These are phyloP conservation scores for Cornus controversa DNA, from an alignment of 148 eudicot genomes.

Conservation along the genomic window DNA sequence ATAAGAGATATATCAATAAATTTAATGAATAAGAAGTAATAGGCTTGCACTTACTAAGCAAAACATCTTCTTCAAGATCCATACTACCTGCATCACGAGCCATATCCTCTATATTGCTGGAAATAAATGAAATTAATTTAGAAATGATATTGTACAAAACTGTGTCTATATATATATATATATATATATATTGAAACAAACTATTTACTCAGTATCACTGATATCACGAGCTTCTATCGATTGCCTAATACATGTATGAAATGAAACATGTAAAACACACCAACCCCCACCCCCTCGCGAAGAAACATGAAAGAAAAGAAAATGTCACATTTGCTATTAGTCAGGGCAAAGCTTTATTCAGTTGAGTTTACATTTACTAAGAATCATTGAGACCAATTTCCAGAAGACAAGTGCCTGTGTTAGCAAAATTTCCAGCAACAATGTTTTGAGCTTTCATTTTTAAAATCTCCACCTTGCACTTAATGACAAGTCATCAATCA, in stretches of 20 bases:
- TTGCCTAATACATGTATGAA: not conserved
- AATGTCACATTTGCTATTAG: too few relatives aligned
- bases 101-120: constrained; percentile 95
- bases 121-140: constrained; percentile 22
- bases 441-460: not conserved
- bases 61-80: constrained; percentile 71
- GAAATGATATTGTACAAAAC: not conserved
- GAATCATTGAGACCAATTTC: too few relatives aligned
- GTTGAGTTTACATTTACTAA: too few relatives aligned
- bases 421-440: not conserved
- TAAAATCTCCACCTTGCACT: not conserved
- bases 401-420: not conserved
- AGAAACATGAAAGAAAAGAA: too few relatives aligned
- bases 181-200: not conserved
- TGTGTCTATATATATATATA: too few relatives aligned
- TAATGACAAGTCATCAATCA: too few relatives aligned
- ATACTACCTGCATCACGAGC: constrained; percentile 91
- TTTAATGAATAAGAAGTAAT: not conserved
- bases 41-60: constrained; percentile 59
- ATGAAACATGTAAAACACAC: not conserved
- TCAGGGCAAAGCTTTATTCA: too few relatives aligned
- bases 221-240: not conserved
- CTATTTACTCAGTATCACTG: not conserved
- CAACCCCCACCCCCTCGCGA: not conserved
- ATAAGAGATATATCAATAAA: constrained; percentile 22